phyloP scores from a whole-genome alignment of 345 rosid species.

The Populus tremula region DNA sequence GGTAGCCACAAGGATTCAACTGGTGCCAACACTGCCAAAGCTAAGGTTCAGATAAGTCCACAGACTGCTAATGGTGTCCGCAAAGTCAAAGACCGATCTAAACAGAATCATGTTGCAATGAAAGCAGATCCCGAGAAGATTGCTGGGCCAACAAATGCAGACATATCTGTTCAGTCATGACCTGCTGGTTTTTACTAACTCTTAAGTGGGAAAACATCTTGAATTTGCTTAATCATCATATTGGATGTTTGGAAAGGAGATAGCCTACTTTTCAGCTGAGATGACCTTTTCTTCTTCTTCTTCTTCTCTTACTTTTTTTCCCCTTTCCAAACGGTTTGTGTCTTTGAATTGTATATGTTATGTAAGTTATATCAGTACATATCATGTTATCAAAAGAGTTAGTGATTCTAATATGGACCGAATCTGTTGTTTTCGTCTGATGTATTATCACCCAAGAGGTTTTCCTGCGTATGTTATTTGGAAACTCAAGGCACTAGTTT shows the following conservation, averaged over 20 bases:
- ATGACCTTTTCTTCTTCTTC: slow-evolving; percentile 18
- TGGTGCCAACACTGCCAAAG: slow-evolving; percentile 23
- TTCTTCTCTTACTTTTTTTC: too few species aligned
- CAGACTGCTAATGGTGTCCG: slow-evolving; percentile 40
- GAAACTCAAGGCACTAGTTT: background rate
- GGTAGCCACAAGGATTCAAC: slow-evolving; percentile 40
- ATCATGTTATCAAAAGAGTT: slow-evolving; percentile 34
- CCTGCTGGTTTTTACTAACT: slow-evolving; percentile 29
- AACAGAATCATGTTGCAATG: slow-evolving; percentile 34
- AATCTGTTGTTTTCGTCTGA: slow-evolving; percentile 15
- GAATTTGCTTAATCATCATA: slow-evolving; percentile 18
- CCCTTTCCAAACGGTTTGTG: slow-evolving; percentile 12
- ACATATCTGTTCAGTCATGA: slow-evolving; percentile 45
- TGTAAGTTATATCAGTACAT: slow-evolving; percentile 28
- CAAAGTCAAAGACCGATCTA: slow-evolving; percentile 43
- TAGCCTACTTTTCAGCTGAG: slow-evolving; percentile 28
- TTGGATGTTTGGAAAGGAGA: slow-evolving; percentile 26
- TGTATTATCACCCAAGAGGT: slow-evolving; percentile 8
- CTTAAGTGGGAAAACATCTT: slow-evolving; percentile 21
- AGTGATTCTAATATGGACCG: slow-evolving; percentile 27
- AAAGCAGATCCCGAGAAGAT: slow-evolving; percentile 43
- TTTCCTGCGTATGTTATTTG: background rate
- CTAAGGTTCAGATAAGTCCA: slow-evolving; percentile 25
- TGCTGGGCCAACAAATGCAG: slow-evolving; percentile 22
- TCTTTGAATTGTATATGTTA: slow-evolving; percentile 42